These are phyloP conservation scores for Cercophora samala DNA, from an alignment of 495 filamentous ascomycete species.

Conservation along the genomic window DNA sequence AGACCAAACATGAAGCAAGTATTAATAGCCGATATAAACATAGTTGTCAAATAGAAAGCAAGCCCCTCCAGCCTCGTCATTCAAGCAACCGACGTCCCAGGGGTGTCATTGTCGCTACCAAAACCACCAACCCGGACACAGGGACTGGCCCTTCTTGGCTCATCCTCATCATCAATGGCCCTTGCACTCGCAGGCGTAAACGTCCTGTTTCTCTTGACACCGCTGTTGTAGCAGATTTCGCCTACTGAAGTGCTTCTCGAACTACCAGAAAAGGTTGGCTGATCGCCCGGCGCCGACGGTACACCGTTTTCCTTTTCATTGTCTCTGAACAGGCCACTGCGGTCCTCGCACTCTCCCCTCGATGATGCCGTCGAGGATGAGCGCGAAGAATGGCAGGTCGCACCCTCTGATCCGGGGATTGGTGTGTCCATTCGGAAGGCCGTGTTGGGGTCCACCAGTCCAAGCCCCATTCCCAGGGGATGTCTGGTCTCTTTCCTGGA, in stretches of 20 bases:
- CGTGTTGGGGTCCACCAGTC: conserved; percentile 10
- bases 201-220: conserved; percentile 40
- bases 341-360: not conserved
- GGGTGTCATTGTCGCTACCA: conserved; percentile 1
- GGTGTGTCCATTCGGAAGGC: conserved; percentile 18
- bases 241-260: not conserved
- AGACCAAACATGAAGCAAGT: not conserved
- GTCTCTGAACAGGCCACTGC: not conserved
- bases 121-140: conserved; percentile 18
- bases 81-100: not conserved
- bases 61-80: too few relatives aligned
- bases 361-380: not conserved
- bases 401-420: conserved; percentile 21
- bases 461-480: conserved; percentile 5
- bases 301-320: not conserved
- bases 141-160: conserved; percentile 37
- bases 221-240: not conserved
- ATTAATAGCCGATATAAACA: not conserved
- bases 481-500: conserved; percentile 41
- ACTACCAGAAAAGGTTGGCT: not conserved
- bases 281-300: not conserved
- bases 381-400: conserved; percentile 28
- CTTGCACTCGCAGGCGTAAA: conserved; percentile 46
- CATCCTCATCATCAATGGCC: conserved; percentile 40
- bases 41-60: not conserved